Conservation (phyloP, 164 flowering plant genomes). For the Vitis vinifera region ASM3070453v1 NC_081813.1:366001-366500, state of each 20-base stretch:
- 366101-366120: conserved; percentile 90
- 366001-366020: too few species aligned
- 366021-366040: not conserved
- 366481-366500: not conserved
- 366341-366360: conserved; percentile 86
- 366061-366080: not conserved
- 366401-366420: not conserved
- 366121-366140: conserved; percentile 96
- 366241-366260: conserved; percentile 58
- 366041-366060: not conserved
- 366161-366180: conserved; percentile 56
- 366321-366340: conserved; percentile 88
- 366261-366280: conserved; percentile 52
- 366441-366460: not conserved
- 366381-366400: conserved; percentile 25
- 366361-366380: conserved; percentile 69
- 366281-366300: conserved; percentile 63
- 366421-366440: too few species aligned
- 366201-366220: conserved; percentile 44
- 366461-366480: not conserved
- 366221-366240: conserved; percentile 85
- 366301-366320: conserved; percentile 66
- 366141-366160: conserved; percentile 82
- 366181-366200: conserved; percentile 35
- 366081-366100: conserved; percentile 19